These are phyloP conservation scores for Malassezia equina DNA, from an alignment of 1,284 basidiomycete genomes.

Conservation along the genomic window DNA sequence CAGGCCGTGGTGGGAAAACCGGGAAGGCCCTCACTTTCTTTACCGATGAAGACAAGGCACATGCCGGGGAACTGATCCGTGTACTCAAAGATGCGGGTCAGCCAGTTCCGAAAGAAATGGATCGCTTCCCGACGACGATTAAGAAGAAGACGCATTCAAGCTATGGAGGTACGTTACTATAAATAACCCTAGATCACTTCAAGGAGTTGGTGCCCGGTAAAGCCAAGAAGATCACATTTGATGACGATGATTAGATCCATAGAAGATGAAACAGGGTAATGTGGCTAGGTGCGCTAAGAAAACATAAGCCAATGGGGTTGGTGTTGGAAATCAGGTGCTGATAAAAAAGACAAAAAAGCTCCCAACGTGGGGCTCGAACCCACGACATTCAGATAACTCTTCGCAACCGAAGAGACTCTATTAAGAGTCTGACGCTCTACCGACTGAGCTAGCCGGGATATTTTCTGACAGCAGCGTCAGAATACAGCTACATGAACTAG, in stretches of 20 bases:
- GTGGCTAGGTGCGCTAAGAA: no score
- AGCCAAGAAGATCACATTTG: constrained; percentile 55
- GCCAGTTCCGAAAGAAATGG: constrained; percentile 61
- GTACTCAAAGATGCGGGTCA: constrained; percentile 80
- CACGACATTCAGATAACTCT: constrained; percentile 24
- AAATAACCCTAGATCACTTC: constrained; percentile 35
- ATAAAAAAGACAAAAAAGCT: constrained; percentile 15
- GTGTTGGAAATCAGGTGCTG: neutral
- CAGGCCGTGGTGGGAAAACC: constrained; percentile 78
- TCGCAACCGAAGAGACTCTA: constrained; percentile 16
- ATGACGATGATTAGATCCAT: constrained; percentile 20
- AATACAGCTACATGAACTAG: neutral
- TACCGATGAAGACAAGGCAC: constrained; percentile 54
- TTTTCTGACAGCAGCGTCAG: neutral
- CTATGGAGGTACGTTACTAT: constrained; percentile 31
- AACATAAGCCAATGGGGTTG: no score
- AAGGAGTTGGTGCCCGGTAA: constrained; percentile 57
- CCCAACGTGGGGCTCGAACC: constrained; percentile 31
- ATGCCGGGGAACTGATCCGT: constrained; percentile 86
- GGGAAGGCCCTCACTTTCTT: constrained; percentile 97
- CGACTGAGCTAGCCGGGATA: constrained; percentile 37
- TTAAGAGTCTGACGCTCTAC: constrained; percentile 38
- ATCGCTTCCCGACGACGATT: constrained; percentile 83
- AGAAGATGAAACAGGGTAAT: neutral
- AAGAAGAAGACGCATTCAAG: constrained; percentile 84